A percentile compares a stretch with the other conserved stretches of the same genome.
Conservation (phyloP, 2,329 filamentous ascomycete species). For the Juglanconis sp. region DNA sequence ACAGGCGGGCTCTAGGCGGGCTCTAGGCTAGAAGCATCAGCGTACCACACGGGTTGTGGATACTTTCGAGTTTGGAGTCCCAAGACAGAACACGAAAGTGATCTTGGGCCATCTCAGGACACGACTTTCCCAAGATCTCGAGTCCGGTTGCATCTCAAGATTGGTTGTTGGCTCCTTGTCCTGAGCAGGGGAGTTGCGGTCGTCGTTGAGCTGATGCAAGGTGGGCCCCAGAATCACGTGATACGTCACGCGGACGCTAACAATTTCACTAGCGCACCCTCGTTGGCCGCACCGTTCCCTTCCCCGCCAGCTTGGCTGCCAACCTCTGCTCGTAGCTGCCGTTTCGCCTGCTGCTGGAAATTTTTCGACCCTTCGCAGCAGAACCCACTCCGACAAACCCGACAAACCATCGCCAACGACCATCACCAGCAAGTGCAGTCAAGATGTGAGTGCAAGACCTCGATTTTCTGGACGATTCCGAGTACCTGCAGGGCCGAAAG, state of each 20-base stretch:
- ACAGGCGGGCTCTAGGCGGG: too few relatives aligned
- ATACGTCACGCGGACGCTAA: slow-evolving; percentile 17
- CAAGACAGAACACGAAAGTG: too few relatives aligned
- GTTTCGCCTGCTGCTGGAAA: slow-evolving; percentile 17
- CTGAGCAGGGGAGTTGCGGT: neutral
- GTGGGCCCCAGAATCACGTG: slow-evolving; percentile 11
- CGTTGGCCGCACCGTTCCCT: neutral
- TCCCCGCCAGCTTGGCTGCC: slow-evolving; percentile 14
- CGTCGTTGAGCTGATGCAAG: neutral
- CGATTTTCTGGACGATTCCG: slow-evolving; percentile 13
- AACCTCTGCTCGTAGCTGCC: slow-evolving; percentile 14
- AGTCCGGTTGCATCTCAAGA: neutral
- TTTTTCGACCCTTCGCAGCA: slow-evolving; percentile 20
- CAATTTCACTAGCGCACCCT: slow-evolving; percentile 13
- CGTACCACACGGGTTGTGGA: too few relatives aligned
- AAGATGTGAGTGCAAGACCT: slow-evolving; percentile 35
- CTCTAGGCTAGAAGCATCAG: too few relatives aligned
- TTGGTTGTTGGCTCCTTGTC: neutral
- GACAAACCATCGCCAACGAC: slow-evolving; percentile 28
- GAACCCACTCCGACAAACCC: slow-evolving; percentile 18
- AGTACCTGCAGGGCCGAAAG: slow-evolving; percentile 4
- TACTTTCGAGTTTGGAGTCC: too few relatives aligned
- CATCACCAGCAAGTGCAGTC: slow-evolving; percentile 35
- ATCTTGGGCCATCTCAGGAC: too few relatives aligned
- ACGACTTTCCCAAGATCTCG: too few relatives aligned